Percentiles rank a stretch among this genome's conserved stretches.
Conservation (phyloP, 305 asterid species). For the Caryopteris hybrid region DNA sequence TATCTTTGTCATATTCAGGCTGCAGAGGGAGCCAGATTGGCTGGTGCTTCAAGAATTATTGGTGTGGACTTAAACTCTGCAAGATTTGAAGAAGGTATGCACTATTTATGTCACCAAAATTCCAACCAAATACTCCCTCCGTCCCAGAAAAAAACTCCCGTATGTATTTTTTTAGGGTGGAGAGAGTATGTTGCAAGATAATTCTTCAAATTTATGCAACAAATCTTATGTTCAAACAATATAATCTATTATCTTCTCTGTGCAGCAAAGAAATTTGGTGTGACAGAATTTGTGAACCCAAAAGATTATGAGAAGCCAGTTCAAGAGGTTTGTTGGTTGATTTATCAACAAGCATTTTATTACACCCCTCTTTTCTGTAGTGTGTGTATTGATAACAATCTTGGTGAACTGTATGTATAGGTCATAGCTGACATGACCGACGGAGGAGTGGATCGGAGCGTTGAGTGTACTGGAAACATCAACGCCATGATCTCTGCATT, state of each 20-base stretch:
- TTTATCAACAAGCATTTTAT: neutral
- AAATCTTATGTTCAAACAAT: neutral
- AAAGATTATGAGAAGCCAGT: slow-evolving; percentile 66
- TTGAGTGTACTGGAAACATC: slow-evolving; percentile 51
- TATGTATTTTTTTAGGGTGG: too few relatives aligned
- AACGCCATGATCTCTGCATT: slow-evolving; percentile 60
- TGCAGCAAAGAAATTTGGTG: slow-evolving; percentile 77
- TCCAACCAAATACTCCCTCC: too few relatives aligned
- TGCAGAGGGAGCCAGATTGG: slow-evolving; percentile 49
- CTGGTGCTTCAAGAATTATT: slow-evolving; percentile 73
- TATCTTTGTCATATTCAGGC: slow-evolving; percentile 26
- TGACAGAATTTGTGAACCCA: slow-evolving; percentile 72
- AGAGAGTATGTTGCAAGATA: too few relatives aligned
- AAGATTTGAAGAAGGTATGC: slow-evolving; percentile 52
- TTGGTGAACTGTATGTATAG: slow-evolving; percentile 8
- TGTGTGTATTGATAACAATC: neutral
- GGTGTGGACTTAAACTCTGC: slow-evolving; percentile 62
- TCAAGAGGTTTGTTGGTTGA: slow-evolving; percentile 55
- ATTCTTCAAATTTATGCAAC: neutral
- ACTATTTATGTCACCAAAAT: too few relatives aligned
- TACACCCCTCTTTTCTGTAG: neutral
- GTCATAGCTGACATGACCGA: slow-evolving; percentile 54
- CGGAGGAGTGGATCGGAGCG: slow-evolving; percentile 57
- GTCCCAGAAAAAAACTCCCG: too few relatives aligned
- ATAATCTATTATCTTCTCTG: neutral